These are phyloP conservation scores for Cryptococcus sp. DNA, from an alignment of 1,284 basidiomycete genomes.

Conservation along the genomic window DNA sequence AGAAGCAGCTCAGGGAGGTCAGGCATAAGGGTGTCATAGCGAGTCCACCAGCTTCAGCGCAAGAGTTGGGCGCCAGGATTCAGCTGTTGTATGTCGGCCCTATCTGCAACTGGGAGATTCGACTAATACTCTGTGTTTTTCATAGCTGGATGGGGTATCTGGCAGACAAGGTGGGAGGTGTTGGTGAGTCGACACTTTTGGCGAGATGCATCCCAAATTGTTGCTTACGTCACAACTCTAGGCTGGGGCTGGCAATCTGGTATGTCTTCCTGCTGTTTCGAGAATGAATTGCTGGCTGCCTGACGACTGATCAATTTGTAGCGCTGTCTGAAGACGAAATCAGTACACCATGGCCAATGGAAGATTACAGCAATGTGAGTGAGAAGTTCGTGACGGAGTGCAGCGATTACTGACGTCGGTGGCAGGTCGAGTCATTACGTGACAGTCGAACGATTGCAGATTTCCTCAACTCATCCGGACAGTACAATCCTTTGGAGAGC, in stretches of 20 bases:
- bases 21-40: slow-evolving; percentile 31
- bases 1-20: slow-evolving; percentile 23
- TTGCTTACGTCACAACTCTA: not conserved
- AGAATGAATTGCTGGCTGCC: not conserved
- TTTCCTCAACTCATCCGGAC: slow-evolving; percentile 20
- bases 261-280: slow-evolving; percentile 6
- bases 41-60: slow-evolving; percentile 17
- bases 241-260: slow-evolving; percentile 33
- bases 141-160: slow-evolving; percentile 45
- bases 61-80: slow-evolving; percentile 40
- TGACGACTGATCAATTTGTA: not conserved
- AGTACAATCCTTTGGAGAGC: not conserved
- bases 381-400: not conserved
- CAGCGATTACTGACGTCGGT: not conserved
- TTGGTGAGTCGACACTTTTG: slow-evolving; percentile 15
- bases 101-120: not conserved
- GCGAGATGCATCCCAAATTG: not conserved
- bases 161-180: slow-evolving; percentile 19
- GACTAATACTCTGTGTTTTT: not conserved
- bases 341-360: slow-evolving; percentile 47
- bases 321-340: slow-evolving; percentile 40
- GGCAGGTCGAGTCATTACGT: slow-evolving; percentile 15
- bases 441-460: slow-evolving; percentile 31
- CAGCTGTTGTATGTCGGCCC: slow-evolving; percentile 41
- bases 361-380: slow-evolving; percentile 35